Conservation (phyloP, 768 basidiomycete genomes). For the Hygrophoropsis aurantiaca region DNA sequence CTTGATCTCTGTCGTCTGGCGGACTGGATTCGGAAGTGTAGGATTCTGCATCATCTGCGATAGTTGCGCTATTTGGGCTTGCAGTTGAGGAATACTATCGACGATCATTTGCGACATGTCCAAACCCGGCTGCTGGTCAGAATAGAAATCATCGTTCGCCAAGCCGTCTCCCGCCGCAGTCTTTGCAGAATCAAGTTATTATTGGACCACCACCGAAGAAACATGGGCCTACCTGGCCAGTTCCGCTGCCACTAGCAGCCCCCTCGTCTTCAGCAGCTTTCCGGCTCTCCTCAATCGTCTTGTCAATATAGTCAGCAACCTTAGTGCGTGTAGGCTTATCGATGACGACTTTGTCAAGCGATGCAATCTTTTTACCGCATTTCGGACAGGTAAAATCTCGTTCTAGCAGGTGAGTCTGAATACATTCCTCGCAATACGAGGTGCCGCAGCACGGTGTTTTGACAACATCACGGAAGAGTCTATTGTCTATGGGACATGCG, state of each 20-base stretch:
- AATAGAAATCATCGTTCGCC: slow-evolving; percentile 67
- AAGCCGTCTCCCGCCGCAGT: slow-evolving; percentile 23
- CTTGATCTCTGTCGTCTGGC: slow-evolving; percentile 81
- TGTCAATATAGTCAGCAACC: slow-evolving; percentile 82
- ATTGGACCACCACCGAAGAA: background rate
- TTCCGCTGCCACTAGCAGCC: slow-evolving; percentile 17
- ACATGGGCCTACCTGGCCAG: slow-evolving; percentile 38
- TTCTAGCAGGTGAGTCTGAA: slow-evolving; percentile 91
- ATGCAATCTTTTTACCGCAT: slow-evolving; percentile 85
- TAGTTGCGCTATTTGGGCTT: slow-evolving; percentile 82
- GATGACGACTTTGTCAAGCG: slow-evolving; percentile 79
- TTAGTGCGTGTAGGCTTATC: slow-evolving; percentile 80
- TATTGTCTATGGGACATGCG: slow-evolving; percentile 88
- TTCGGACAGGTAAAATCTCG: slow-evolving; percentile 93
- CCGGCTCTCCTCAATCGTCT: slow-evolving; percentile 74
- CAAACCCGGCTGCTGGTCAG: slow-evolving; percentile 69
- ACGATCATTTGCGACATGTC: slow-evolving; percentile 73
- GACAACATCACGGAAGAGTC: slow-evolving; percentile 91
- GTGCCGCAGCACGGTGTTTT: slow-evolving; percentile 94
- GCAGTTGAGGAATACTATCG: slow-evolving; percentile 76
- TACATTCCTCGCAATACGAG: slow-evolving; percentile 94
- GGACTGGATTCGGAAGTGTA: slow-evolving; percentile 65
- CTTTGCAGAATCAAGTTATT: slow-evolving; percentile 7
- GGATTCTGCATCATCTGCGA: slow-evolving; percentile 80
- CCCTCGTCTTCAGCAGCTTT: slow-evolving; percentile 56